These are phyloP conservation scores for Lichenothelia convexa DNA, from an alignment of 495 filamentous ascomycete species.

Conservation along the genomic window DNA sequence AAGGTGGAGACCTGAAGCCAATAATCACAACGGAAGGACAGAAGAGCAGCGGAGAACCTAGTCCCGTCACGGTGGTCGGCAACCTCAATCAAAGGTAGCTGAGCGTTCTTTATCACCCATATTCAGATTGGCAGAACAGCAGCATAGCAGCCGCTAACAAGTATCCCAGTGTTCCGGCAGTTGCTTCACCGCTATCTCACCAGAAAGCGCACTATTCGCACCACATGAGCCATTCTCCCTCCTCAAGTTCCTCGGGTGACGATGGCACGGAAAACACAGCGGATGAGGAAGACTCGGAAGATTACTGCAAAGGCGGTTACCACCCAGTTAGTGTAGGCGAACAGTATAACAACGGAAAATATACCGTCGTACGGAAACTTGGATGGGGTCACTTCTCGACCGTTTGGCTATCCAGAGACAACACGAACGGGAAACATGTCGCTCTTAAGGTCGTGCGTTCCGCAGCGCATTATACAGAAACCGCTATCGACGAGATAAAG, in stretches of 20 bases:
- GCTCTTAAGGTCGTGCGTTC: slow-evolving; percentile 95
- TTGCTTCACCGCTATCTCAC: slow-evolving; percentile 27
- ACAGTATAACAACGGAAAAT: slow-evolving; percentile 93
- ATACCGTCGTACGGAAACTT: slow-evolving; percentile 89
- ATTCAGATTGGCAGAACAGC: background rate
- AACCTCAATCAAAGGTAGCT: slow-evolving; percentile 6
- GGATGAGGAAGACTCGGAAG: slow-evolving; percentile 96
- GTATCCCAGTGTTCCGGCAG: slow-evolving; percentile 20
- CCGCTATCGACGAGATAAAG: slow-evolving; percentile 97
- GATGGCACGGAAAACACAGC: slow-evolving; percentile 72
- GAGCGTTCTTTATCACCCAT: no score
- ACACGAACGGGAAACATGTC: slow-evolving; percentile 79
- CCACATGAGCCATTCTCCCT: slow-evolving; percentile 53
- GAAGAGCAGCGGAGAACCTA: slow-evolving; percentile 21
- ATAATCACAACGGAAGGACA: slow-evolving; percentile 23
- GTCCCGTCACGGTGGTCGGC: slow-evolving; percentile 14
- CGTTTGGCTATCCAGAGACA: slow-evolving; percentile 91
- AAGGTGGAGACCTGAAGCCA: slow-evolving; percentile 24
- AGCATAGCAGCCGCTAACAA: slow-evolving; percentile 2
- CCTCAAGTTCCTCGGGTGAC: slow-evolving; percentile 65
- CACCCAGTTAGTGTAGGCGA: slow-evolving; percentile 88
- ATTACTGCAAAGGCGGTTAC: slow-evolving; percentile 98
- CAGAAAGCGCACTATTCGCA: slow-evolving; percentile 28
- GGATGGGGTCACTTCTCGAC: slow-evolving; percentile 99
- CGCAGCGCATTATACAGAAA: slow-evolving; percentile 96